A percentile compares a stretch with the other conserved stretches of the same genome.
These are phyloP conservation scores for Naegleria lovaniensis DNA, from an alignment of 208 protist species.

Conservation along the genomic window DNA sequence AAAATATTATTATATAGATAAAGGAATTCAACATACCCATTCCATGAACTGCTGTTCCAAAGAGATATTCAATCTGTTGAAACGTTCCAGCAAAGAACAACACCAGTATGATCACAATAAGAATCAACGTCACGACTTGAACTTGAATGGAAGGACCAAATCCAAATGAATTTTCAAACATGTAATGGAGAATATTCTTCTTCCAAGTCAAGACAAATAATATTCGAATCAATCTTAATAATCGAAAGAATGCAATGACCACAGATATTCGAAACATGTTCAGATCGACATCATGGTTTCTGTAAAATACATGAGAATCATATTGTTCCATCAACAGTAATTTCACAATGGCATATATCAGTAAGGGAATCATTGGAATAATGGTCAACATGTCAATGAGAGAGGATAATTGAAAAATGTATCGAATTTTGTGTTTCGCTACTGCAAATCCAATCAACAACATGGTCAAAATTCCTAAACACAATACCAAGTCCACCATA, in stretches of 20 bases:
- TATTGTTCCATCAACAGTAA: background rate
- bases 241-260: background rate
- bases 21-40: background rate
- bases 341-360: background rate
- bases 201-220: background rate
- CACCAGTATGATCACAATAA: background rate
- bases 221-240: background rate
- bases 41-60: background rate
- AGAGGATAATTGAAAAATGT: background rate
- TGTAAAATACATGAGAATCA: background rate
- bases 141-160: background rate
- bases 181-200: background rate
- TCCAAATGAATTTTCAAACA: background rate
- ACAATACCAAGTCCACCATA: background rate
- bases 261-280: background rate
- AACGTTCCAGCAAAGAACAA: background rate
- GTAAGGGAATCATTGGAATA: background rate
- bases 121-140: background rate
- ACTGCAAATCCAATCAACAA: background rate
- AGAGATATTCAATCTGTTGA: background rate
- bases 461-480: background rate
- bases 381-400: background rate
- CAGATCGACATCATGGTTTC: background rate
- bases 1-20: too few species aligned
- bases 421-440: background rate